A percentile compares a stretch with the other conserved stretches of the same genome.
Evolutionary conservation across 164 flowering plant genomes (phyloP).

Genomic region (Umbellularia californica): DNA sequence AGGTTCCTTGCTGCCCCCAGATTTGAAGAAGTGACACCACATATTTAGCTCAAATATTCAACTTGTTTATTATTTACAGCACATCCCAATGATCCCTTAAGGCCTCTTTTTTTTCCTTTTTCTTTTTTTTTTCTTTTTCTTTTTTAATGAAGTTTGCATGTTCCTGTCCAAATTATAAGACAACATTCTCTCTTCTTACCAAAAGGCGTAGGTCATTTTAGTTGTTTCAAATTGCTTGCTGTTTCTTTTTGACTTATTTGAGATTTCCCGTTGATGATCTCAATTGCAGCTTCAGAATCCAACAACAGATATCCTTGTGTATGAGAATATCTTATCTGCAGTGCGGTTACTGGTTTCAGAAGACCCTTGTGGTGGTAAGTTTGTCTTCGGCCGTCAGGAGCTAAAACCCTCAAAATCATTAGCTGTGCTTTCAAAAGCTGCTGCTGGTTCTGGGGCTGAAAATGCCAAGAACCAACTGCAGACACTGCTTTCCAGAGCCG

Average conservation of each 20-base stretch:
- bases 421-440: constrained; percentile 30
- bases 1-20: no score
- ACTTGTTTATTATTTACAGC: no score
- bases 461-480: constrained; percentile 83
- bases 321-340: constrained; percentile 64
- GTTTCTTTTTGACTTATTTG: neutral
- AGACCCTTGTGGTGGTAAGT: constrained; percentile 68
- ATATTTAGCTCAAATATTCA: no score
- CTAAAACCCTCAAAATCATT: constrained; percentile 26
- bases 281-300: constrained; percentile 37
- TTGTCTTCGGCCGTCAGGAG: constrained; percentile 57
- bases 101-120: no score
- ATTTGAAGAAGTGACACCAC: no score
- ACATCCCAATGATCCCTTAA: neutral
- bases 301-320: constrained; percentile 36
- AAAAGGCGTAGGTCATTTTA: constrained; percentile 54
- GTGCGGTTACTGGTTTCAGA: constrained; percentile 63
- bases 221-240: neutral
- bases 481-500: constrained; percentile 70
- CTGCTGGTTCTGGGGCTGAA: constrained; percentile 63
- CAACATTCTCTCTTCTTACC: neutral
- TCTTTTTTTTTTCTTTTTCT: no score
- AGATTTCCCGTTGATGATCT: neutral
- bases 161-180: neutral
- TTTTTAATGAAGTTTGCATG: no score